A percentile compares a stretch with the other conserved stretches of the same genome.
phyloP scores from a whole-genome alignment of 495 filamentous ascomycete species.

The Amorphotheca resinae region DNA sequence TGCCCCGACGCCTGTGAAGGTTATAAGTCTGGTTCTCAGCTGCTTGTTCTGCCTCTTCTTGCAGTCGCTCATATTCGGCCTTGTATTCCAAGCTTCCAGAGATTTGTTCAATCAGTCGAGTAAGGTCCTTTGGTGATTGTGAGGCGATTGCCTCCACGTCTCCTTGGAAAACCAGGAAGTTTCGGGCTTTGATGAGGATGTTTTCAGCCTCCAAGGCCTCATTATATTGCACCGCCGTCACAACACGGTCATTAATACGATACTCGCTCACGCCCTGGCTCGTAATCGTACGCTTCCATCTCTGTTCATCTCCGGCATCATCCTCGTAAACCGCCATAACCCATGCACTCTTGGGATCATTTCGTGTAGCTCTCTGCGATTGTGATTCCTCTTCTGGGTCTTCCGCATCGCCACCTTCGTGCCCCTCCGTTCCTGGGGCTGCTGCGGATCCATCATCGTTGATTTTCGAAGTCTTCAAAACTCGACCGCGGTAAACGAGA shows the following conservation, averaged over 20 bases:
- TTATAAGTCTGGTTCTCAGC: slow-evolving; percentile 78
- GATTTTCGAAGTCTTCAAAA: slow-evolving; percentile 81
- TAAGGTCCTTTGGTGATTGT: slow-evolving; percentile 88
- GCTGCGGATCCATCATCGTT: slow-evolving; percentile 71
- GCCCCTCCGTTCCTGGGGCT: slow-evolving; percentile 40
- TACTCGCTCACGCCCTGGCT: slow-evolving; percentile 84
- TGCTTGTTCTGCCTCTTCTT: slow-evolving; percentile 73
- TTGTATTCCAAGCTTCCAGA: slow-evolving; percentile 94
- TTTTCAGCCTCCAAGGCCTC: slow-evolving; percentile 85
- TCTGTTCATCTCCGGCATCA: slow-evolving; percentile 87
- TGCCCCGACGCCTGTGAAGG: slow-evolving; percentile 75
- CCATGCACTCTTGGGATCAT: slow-evolving; percentile 88
- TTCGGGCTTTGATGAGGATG: slow-evolving; percentile 93
- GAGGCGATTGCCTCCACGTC: slow-evolving; percentile 97
- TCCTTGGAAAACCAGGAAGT: slow-evolving; percentile 96
- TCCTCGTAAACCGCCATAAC: slow-evolving; percentile 99
- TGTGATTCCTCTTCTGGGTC: slow-evolving; percentile 42
- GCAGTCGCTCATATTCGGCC: slow-evolving; percentile 81
- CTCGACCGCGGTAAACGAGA: slow-evolving; percentile 89
- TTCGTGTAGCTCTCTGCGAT: slow-evolving; percentile 37
- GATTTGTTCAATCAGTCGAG: slow-evolving; percentile 91
- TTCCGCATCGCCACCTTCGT: slow-evolving; percentile 41
- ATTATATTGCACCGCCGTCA: slow-evolving; percentile 87
- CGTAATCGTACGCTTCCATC: slow-evolving; percentile 92
- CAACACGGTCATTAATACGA: slow-evolving; percentile 83